Evolutionary conservation across 768 basidiomycete species (phyloP), one percentile per base, ranked within the genome.

Genomic region (Wakefieldia striispora): DNA sequence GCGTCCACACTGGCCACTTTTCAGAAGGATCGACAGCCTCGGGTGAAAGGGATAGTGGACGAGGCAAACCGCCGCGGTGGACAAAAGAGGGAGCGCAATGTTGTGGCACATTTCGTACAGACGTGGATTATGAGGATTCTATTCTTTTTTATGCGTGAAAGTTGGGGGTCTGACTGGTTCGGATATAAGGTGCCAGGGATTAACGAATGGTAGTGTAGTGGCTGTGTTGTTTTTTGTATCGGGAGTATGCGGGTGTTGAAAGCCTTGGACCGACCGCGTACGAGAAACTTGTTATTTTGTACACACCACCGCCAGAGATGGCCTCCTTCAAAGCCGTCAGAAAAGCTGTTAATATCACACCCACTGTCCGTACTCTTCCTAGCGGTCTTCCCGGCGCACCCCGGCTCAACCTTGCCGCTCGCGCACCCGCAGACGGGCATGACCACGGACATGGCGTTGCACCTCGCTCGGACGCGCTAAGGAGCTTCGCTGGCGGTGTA

Each of bases 271-370:
- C 10, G 6, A 9, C 10, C 7, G 4, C 7, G 24, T 7, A 24
- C 24, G 7, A 24, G 61, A 53, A 56, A 48, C 35, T 16, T 24
- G 2, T 45, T 31, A 21, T 21, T 42, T 27, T 13, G 9, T 19
- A 9, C 45, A 19, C 31, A 9, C 23, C 26, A 35, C 33, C 27
- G 11, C 37, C 37, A 47, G 35, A 50, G 38, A 88, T 88, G 83
- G 82, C 84, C 66, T 73, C 83, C 59, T 74, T 86, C 68, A 79
- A 84, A 66, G 83, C 78, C 74, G 75, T 82, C 61, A 89, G 85
- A 85, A 91, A 84, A 73, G 86, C 87, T 55, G 74, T 91, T 62
- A 90, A 82, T 70, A 74, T 95, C 55, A 70, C 87, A 29, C 90
- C 93, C 50, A 91, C 91, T 29, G 82, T 90, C 56, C 82, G 88